Conservation (phyloP, 306 rosid genomes). For the Sphenostylis stenocarpa region DNA sequence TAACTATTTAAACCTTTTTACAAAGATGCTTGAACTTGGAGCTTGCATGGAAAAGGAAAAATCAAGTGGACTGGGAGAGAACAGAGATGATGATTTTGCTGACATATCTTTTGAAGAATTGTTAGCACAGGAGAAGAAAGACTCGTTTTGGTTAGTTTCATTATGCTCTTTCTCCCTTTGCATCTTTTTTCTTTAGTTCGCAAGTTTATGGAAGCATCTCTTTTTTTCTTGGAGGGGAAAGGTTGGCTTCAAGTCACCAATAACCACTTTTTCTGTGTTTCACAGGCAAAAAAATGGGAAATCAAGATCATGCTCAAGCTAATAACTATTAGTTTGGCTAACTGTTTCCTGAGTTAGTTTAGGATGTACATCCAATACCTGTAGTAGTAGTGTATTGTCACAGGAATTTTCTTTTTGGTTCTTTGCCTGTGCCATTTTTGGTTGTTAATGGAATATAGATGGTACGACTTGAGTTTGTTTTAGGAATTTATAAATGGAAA, state of each 20-base stretch:
- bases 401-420: slow-evolving; percentile 38
- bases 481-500: slow-evolving; percentile 13
- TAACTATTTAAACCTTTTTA: slow-evolving; percentile 16
- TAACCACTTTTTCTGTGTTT: slow-evolving; percentile 14
- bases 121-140: slow-evolving; percentile 89
- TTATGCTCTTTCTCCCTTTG: neutral
- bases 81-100: slow-evolving; percentile 47
- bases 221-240: neutral
- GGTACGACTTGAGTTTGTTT: slow-evolving; percentile 11
- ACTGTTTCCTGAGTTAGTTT: slow-evolving; percentile 39
- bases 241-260: slow-evolving; percentile 11
- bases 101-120: slow-evolving; percentile 85
- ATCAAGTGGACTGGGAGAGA: slow-evolving; percentile 45
- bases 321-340: slow-evolving; percentile 40
- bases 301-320: slow-evolving; percentile 63
- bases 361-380: slow-evolving; percentile 38
- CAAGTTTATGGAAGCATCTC: neutral
- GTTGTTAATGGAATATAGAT: slow-evolving; percentile 37
- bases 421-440: slow-evolving; percentile 36
- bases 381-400: slow-evolving; percentile 27
- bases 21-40: slow-evolving; percentile 74
- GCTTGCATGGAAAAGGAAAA: slow-evolving; percentile 60
- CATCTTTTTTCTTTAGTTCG: neutral
- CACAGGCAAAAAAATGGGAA: slow-evolving; percentile 83
- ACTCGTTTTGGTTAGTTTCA: slow-evolving; percentile 79